Percentiles rank a stretch among this genome's conserved stretches.
Conservation (phyloP, 2,329 filamentous ascomycete species). For the Ophiostoma novo-ulmi region DNA sequence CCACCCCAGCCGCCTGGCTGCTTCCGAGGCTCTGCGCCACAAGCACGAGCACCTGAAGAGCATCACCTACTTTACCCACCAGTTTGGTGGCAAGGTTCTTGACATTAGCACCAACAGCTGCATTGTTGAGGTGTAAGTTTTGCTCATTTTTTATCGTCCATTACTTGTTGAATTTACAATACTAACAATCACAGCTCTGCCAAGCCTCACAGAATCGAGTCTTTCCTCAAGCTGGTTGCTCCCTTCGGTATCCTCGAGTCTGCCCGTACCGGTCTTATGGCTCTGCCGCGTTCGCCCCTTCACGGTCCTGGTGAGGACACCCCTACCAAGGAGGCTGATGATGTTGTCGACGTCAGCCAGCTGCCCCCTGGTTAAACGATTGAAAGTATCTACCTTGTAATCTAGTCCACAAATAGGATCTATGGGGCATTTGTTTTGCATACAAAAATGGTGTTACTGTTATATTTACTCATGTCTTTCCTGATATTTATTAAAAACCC, state of each 20-base stretch:
- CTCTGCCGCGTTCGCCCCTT: constrained; percentile 85
- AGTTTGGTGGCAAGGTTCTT: constrained; percentile 94
- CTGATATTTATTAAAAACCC: background rate
- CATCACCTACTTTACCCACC: constrained; percentile 93
- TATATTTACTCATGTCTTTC: background rate
- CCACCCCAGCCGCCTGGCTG: constrained; percentile 80
- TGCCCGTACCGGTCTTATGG: constrained; percentile 93
- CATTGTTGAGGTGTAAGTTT: constrained; percentile 85
- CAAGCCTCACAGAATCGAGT: constrained; percentile 90
- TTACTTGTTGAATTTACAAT: background rate
- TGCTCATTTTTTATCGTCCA: background rate
- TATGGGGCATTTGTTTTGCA: constrained; percentile 8
- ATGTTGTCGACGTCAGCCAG: constrained; percentile 89
- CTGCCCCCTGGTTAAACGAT: constrained; percentile 74
- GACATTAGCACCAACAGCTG: constrained; percentile 98
- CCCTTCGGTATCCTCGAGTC: constrained; percentile 97
- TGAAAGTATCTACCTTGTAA: background rate
- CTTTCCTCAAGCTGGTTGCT: constrained; percentile 90
- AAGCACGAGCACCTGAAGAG: constrained; percentile 97
- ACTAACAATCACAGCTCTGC: constrained; percentile 58
- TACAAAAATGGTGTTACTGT: constrained; percentile 1
- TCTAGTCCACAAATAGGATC: constrained; percentile 7
- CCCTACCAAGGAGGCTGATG: constrained; percentile 77
- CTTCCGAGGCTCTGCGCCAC: constrained; percentile 84
- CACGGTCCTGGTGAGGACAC: constrained; percentile 64